Conservation (phyloP, 2,329 filamentous ascomycete species). For the Colletotrichum gloeosporioides region DNA sequence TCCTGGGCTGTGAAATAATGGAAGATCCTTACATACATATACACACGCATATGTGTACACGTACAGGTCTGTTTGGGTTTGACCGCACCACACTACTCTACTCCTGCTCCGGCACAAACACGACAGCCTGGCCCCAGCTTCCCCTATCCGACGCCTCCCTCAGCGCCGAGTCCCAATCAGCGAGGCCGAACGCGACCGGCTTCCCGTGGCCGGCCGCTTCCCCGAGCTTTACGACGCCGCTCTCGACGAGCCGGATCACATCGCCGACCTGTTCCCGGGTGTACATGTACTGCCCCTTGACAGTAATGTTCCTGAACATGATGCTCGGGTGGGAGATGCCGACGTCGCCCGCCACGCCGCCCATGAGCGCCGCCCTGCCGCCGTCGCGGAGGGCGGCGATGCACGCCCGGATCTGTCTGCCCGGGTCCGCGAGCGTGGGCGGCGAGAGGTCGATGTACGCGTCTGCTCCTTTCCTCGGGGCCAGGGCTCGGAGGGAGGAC, state of each 20-base stretch:
- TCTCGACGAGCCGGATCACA: neutral
- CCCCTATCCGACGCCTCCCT: neutral
- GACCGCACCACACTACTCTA: neutral
- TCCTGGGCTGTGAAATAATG: neutral
- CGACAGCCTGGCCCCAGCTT: neutral
- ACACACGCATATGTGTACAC: neutral
- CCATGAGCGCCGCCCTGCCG: neutral
- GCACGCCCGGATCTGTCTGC: neutral
- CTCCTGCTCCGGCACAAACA: neutral
- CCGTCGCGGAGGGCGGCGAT: neutral
- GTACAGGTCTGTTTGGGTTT: neutral
- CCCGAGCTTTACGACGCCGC: neutral
- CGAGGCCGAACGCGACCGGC: neutral
- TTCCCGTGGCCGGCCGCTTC: neutral
- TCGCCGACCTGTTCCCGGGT: neutral
- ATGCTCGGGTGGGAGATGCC: neutral
- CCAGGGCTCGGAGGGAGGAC: slow-evolving; percentile 16
- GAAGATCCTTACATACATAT: neutral
- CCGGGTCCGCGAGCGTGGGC: neutral
- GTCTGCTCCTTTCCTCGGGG: neutral
- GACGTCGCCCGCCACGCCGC: neutral
- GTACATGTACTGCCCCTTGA: neutral
- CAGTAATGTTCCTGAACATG: neutral
- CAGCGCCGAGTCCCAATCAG: neutral
- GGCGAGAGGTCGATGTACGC: neutral